Base-by-base conservation (phyloP, 108 stramenopile genomes). In the Aurantiochytrium sp. region DNA sequence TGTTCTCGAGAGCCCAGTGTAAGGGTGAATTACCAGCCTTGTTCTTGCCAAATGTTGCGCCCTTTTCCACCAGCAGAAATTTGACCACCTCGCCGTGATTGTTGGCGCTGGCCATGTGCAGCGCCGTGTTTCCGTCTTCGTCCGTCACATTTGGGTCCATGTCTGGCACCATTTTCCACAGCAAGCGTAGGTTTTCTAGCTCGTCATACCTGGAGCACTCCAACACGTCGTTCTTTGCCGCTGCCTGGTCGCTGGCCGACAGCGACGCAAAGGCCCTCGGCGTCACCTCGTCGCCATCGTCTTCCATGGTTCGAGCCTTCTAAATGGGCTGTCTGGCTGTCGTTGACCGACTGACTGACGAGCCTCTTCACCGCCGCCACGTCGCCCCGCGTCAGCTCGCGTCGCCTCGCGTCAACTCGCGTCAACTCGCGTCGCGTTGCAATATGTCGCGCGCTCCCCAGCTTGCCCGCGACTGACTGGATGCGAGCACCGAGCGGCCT, bases 161-260 rank as follows among this genome's bases (percentile, higher is more conserved):
- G 73, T 83, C 73, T 0, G 49, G 44, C 47, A 51, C 73, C 47
- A 51, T 51, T 16, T 16, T 35, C 47, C 49, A 83, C 73, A 83
- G 73, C 44, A 51, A 16, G 12, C n/a, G 47, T 14, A 83, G 44
- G 73, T 83, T 28, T 5, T 83, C 73, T 5, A 83, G 73, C 73
- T 83, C 73, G 73, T 51, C 73, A 51, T 83, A 83, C 44, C 73
- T 19, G 5, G 73, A 23, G 73, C 73, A 83, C 73, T 83, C 47
- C 44, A 83, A 14, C 44, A 83, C 73, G 23, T 83, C 73, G 35
- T 64, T 64, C 29, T 8, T 64, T 10, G 60, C 60, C 19, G 60
- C 60, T 8, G 5, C 14, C 35, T 64, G 60, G 10, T 64, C 60
- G 19, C n/a, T 21, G 29, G 5, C 60, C 10, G 60, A 5, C 25